A percentile compares a stretch with the other conserved stretches of the same genome.
Evolutionary conservation across 2,329 filamentous ascomycete genomes (phyloP).

Genomic region (Neofusicoccum sp.): DNA sequence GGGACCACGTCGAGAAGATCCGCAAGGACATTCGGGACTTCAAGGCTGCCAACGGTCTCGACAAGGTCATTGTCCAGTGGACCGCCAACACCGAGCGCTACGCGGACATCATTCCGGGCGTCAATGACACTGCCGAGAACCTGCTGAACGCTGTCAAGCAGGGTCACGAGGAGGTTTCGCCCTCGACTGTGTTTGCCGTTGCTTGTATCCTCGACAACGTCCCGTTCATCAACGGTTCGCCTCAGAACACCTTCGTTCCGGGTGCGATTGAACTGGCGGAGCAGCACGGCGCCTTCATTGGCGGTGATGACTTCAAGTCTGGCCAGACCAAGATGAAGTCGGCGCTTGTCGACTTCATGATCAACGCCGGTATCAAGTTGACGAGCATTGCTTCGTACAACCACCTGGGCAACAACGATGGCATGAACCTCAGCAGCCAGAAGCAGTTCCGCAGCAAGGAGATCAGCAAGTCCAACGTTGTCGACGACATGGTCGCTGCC

Average conservation of each 20-base stretch:
- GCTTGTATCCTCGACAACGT: constrained; percentile 85
- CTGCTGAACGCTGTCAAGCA: constrained; percentile 81
- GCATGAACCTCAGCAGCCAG: constrained; percentile 96
- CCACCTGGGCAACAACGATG: constrained; percentile 98
- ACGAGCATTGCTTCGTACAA: constrained; percentile 99
- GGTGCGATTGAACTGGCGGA: constrained; percentile 88
- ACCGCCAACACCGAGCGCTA: constrained; percentile 99
- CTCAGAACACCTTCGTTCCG: constrained; percentile 98
- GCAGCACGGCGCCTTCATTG: constrained; percentile 83
- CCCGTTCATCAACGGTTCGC: constrained; percentile 98
- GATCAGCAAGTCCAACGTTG: constrained; percentile 98
- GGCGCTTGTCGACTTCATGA: constrained; percentile 94
- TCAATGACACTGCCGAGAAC: constrained; percentile 97
- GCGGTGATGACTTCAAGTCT: constrained; percentile 99
- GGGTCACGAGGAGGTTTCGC: constrained; percentile 87
- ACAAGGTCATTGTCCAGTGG: constrained; percentile 98
- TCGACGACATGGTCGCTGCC: constrained; percentile 98
- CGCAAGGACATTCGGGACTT: constrained; percentile 92
- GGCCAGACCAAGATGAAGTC: constrained; percentile 99
- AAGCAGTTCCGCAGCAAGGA: constrained; percentile 99
- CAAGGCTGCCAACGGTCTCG: constrained; percentile 78
- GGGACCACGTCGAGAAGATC: constrained; percentile 87
- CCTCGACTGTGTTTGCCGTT: constrained; percentile 93
- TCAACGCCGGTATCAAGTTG: constrained; percentile 97
- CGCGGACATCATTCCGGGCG: constrained; percentile 78